phyloP scores from a whole-genome alignment of 495 filamentous ascomycete genomes.

The Aspergillus nanangensis region DNA sequence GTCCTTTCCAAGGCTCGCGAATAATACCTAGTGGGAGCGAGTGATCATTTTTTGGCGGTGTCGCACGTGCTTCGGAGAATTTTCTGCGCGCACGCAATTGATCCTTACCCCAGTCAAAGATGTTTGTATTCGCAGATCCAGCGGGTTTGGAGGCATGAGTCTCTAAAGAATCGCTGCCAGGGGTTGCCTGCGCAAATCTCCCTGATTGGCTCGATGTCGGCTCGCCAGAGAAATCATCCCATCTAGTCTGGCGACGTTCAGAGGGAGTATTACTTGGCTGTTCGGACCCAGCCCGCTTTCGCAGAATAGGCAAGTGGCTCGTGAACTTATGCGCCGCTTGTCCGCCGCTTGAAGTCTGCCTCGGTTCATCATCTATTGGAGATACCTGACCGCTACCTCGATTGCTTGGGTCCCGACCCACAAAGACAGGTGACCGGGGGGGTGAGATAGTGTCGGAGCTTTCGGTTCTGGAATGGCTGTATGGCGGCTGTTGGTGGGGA shows the following conservation, averaged over 20 bases:
- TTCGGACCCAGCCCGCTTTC: slow-evolving; percentile 11
- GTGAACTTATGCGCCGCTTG: slow-evolving; percentile 13
- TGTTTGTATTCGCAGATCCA: slow-evolving; percentile 18
- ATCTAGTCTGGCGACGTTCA: slow-evolving; percentile 21
- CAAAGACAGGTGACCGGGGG: slow-evolving; percentile 36
- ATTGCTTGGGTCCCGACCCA: slow-evolving; percentile 13
- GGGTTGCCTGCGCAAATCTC: slow-evolving; percentile 14
- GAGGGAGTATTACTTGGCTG: slow-evolving; percentile 1
- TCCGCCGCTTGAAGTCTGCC: slow-evolving; percentile 5
- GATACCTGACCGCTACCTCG: slow-evolving; percentile 42
- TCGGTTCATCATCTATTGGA: slow-evolving; percentile 34
- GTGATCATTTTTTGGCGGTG: slow-evolving; percentile 22
- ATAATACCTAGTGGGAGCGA: slow-evolving; percentile 14
- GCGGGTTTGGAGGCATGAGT: slow-evolving; percentile 13
- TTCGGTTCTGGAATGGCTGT: not conserved
- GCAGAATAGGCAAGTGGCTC: slow-evolving; percentile 20
- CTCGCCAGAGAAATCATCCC: slow-evolving; percentile 49
- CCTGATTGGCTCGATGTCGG: slow-evolving; percentile 35
- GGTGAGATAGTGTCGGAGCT: slow-evolving; percentile 39
- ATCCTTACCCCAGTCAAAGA: slow-evolving; percentile 29
- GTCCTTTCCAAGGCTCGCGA: slow-evolving; percentile 47
- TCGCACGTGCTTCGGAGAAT: slow-evolving; percentile 22
- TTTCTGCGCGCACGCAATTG: slow-evolving; percentile 29
- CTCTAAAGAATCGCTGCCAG: slow-evolving; percentile 20
- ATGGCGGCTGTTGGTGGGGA: not conserved